These are phyloP conservation scores for Epichloe brachyelytri DNA, from an alignment of 2,329 filamentous ascomycete species.

Conservation along the genomic window DNA sequence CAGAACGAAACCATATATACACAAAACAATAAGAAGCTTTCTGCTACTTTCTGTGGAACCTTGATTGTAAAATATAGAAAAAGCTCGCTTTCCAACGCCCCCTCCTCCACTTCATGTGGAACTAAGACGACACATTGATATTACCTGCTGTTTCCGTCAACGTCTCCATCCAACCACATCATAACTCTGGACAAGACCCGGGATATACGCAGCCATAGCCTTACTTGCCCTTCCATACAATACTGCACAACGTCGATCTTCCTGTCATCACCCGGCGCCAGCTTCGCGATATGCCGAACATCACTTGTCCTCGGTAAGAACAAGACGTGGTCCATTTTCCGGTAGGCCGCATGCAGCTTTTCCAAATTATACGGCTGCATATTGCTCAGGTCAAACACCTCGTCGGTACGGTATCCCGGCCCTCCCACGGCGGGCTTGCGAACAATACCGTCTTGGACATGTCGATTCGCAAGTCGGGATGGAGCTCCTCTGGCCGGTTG, in stretches of 20 bases:
- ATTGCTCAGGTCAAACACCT: constrained; percentile 67
- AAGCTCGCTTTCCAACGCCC: too few species aligned
- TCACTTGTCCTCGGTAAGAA: constrained; percentile 82
- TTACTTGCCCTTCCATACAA: constrained; percentile 82
- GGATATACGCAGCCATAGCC: constrained; percentile 53
- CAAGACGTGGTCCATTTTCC: constrained; percentile 49
- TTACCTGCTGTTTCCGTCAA: background rate
- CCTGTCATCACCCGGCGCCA: constrained; percentile 29
- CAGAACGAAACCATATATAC: too few species aligned
- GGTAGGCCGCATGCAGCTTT: constrained; percentile 50
- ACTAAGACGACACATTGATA: background rate
- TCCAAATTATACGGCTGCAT: constrained; percentile 80
- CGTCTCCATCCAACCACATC: background rate
- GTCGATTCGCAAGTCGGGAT: constrained; percentile 28
- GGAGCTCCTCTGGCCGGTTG: constrained; percentile 22
- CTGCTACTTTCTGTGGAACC: too few species aligned
- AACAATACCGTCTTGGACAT: constrained; percentile 34
- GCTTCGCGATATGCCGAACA: constrained; percentile 59
- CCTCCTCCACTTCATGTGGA: background rate
- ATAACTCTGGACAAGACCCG: constrained; percentile 12
- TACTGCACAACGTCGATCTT: constrained; percentile 77
- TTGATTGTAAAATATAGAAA: too few species aligned
- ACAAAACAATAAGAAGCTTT: too few species aligned
- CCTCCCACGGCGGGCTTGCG: constrained; percentile 48
- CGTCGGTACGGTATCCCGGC: constrained; percentile 39